Evolutionary conservation across 495 filamentous ascomycete genomes (phyloP).

Genomic region (Neohortaea acidophila): DNA sequence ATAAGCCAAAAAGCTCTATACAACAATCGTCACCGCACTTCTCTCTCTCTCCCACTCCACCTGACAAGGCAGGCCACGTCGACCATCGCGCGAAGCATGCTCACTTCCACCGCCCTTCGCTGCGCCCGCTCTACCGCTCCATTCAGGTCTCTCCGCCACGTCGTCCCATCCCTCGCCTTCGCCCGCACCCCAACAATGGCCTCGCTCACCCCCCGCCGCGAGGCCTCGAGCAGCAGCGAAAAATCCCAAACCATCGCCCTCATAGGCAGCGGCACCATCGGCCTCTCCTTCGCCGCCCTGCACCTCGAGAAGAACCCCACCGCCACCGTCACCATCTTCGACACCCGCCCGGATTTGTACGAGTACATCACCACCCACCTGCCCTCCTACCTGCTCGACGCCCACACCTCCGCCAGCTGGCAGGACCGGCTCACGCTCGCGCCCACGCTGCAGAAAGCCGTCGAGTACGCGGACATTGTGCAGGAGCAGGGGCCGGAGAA

Average conservation of each 20-base stretch:
- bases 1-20: too few relatives aligned
- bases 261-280: constrained; percentile 44
- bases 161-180: not conserved
- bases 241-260: constrained; percentile 16
- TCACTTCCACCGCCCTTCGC: not conserved
- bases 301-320: constrained; percentile 33
- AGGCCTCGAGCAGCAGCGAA: not conserved
- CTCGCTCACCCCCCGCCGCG: not conserved
- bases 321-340: constrained; percentile 34
- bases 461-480: constrained; percentile 34
- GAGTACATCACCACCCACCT: constrained; percentile 30
- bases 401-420: constrained; percentile 13
- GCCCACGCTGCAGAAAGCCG: constrained; percentile 28
- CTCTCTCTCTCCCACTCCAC: too few relatives aligned
- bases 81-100: too few relatives aligned
- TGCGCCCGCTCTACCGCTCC: not conserved
- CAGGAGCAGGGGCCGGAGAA: constrained; percentile 47
- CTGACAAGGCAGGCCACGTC: too few relatives aligned
- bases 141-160: not conserved
- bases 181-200: not conserved
- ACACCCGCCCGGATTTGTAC: constrained; percentile 37
- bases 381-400: constrained; percentile 17
- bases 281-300: constrained; percentile 43
- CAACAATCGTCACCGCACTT: too few relatives aligned
- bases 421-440: constrained; percentile 24